These are phyloP conservation scores for Pythium dissimile DNA, from an alignment of 352 stramenopile genomes.

Conservation along the genomic window DNA sequence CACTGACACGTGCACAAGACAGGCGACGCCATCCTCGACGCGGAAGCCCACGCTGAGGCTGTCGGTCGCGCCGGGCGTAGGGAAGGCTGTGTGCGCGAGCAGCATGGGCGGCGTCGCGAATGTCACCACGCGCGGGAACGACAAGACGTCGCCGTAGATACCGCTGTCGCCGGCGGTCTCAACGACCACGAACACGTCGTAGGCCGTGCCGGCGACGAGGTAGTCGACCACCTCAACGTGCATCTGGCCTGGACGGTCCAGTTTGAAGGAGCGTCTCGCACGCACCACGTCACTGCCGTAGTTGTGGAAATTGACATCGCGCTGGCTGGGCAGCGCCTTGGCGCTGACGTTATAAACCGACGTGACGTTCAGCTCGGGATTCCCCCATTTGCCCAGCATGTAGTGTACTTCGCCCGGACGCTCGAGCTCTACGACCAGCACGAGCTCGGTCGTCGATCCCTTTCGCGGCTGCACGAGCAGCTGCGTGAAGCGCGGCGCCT, in stretches of 20 bases:
- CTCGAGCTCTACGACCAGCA: conserved; percentile 54
- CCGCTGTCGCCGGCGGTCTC: conserved; percentile 50
- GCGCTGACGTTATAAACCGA: conserved; percentile 77
- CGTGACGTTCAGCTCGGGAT: conserved; percentile 63
- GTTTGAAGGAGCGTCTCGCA: conserved; percentile 33
- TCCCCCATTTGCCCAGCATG: conserved; percentile 51
- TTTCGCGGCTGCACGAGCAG: conserved; percentile 45
- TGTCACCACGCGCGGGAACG: conserved; percentile 48
- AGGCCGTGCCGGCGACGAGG: conserved; percentile 50
- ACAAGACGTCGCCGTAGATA: conserved; percentile 50
- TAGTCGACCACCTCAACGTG: conserved; percentile 66
- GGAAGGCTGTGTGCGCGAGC: conserved; percentile 55
- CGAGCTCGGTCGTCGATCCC: conserved; percentile 71
- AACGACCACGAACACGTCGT: conserved; percentile 58
- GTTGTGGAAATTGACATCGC: conserved; percentile 42
- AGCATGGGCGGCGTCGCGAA: conserved; percentile 63
- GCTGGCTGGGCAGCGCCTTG: conserved; percentile 34
- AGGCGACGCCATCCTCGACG: conserved; percentile 35
- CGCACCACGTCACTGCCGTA: conserved; percentile 64
- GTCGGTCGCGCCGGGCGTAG: conserved; percentile 45
- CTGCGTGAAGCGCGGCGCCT: conserved; percentile 43
- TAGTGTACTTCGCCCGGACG: conserved; percentile 70
- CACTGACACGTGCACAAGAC: conserved; percentile 58
- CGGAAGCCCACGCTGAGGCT: conserved; percentile 64
- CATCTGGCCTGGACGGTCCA: conserved; percentile 21